phyloP scores from a whole-genome alignment of 192 early-diverging fungal species.

The Coemansia sp. region DNA sequence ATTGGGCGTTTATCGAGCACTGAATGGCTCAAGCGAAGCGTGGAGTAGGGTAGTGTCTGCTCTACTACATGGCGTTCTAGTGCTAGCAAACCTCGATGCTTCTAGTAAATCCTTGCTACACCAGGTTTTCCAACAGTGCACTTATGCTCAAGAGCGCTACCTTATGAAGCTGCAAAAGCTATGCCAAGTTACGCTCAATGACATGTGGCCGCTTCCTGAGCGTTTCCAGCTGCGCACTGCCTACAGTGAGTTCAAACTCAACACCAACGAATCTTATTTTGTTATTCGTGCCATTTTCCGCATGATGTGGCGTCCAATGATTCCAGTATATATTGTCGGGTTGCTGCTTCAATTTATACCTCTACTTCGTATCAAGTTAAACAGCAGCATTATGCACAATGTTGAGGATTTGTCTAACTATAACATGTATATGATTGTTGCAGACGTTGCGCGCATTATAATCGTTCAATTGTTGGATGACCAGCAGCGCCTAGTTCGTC shows the following conservation, averaged over 20 bases:
- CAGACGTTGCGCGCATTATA: neutral
- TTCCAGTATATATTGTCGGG: conserved; percentile 23
- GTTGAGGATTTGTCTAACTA: conserved; percentile 16
- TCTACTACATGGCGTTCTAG: too few species aligned
- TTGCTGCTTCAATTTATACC: neutral
- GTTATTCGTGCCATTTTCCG: conserved; percentile 34
- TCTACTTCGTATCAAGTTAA: neutral
- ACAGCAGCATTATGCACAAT: conserved; percentile 14
- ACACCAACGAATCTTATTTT: conserved; percentile 32
- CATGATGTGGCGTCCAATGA: conserved; percentile 30
- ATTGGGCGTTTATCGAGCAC: too few species aligned
- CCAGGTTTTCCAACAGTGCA: too few species aligned
- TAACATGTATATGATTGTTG: conserved; percentile 23
- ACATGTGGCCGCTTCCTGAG: too few species aligned
- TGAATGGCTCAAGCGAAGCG: too few species aligned
- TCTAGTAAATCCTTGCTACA: too few species aligned
- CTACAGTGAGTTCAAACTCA: conserved; percentile 19
- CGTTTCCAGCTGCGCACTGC: neutral
- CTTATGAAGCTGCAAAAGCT: too few species aligned
- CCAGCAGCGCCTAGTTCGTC: neutral
- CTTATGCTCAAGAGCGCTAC: too few species aligned
- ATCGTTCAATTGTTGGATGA: conserved; percentile 9
- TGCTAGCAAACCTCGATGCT: too few species aligned
- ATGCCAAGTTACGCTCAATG: too few species aligned
- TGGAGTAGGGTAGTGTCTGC: too few species aligned